Percentiles rank a stretch among this genome's conserved stretches.
These are phyloP conservation scores for Aspergillus felis DNA, from an alignment of 2,329 filamentous ascomycete genomes.

Conservation along the genomic window DNA sequence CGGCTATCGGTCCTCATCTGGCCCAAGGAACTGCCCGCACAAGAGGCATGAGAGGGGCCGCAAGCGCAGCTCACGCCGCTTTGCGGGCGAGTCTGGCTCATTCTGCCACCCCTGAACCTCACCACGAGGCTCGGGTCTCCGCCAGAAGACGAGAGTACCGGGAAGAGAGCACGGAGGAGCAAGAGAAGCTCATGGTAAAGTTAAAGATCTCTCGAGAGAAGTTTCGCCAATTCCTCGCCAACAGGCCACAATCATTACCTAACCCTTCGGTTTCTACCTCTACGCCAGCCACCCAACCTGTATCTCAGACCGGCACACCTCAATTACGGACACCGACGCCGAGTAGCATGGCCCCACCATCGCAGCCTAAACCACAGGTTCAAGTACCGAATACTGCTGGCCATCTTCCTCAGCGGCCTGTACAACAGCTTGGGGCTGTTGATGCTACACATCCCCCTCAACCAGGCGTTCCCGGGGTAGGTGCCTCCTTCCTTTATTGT, in stretches of 20 bases:
- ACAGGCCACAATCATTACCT: conserved; percentile 31
- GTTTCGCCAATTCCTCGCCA: conserved; percentile 62
- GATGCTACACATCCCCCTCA: conserved; percentile 43
- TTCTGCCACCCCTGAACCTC: conserved; percentile 81
- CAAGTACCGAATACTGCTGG: conserved; percentile 18
- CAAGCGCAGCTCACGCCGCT: conserved; percentile 78
- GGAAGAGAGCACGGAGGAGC: conserved; percentile 74
- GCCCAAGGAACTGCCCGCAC: conserved; percentile 73
- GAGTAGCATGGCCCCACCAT: conserved; percentile 50
- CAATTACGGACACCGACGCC: conserved; percentile 49
- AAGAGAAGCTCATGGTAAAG: conserved; percentile 66
- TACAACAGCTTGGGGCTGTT: conserved; percentile 42
- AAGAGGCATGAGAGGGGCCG: conserved; percentile 82
- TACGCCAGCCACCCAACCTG: conserved; percentile 42
- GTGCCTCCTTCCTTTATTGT: conserved; percentile 25
- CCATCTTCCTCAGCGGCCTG: conserved; percentile 20
- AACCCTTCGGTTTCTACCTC: conserved; percentile 32
- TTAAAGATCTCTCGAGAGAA: conserved; percentile 70
- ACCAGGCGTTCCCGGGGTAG: conserved; percentile 42
- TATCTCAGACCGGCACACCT: conserved; percentile 43
- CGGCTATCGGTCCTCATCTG: conserved; percentile 66
- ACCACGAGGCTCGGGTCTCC: conserved; percentile 68
- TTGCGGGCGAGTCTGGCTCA: conserved; percentile 71
- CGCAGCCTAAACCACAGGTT: conserved; percentile 27
- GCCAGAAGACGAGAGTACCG: conserved; percentile 62